Base-by-base conservation (phyloP, 2,329 filamentous ascomycete genomes). In the Teratosphaeria pseudoeucalypti region DNA sequence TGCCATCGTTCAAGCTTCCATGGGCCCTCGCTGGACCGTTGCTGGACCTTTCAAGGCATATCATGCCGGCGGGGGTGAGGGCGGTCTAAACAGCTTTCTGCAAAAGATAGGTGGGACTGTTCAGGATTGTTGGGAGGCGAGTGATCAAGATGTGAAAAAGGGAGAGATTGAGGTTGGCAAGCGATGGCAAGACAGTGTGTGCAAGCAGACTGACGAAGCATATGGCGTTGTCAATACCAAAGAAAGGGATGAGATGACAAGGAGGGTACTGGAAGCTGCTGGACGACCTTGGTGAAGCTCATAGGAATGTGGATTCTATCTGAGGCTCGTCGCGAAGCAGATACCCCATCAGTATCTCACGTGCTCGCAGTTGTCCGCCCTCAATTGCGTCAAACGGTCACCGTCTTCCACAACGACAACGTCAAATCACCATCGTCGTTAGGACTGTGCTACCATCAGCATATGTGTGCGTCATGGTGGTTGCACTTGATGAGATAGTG, bases 41-140 rank as follows among this genome's bases (percentile, higher is more conserved):
- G 78, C 78, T 26, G 82, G 82, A 1, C 79, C 81, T 2, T 84
- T 84, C 66, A 81, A 81, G 68, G 80, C 79, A 55, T 85, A 84
- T 71, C 79, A 82, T 71, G 81, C 81, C 57, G 82, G 82, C 2
- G 82, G 82, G 11, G 82, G 82, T 2, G 73, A 75, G 11, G 78
- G 76, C 2, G 82, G 82, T 0, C 69, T 84, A 59, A 70, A 73
- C 12, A 78, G 75, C 0, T 83, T 84, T 60, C 75, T 84, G 64
- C 74, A 77, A 54, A 84, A 84, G 64, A 78, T 85, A 64, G 81
- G 80, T 6, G 77, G 75, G 11, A 83, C 81, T 0, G 77, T 84
- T 57, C 76, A 81, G 65, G 76, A 71, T 26, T 81, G 79, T 60
- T 84, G 82, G 82, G 72, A 77, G 56, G 78, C 79, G 59, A 70